Conservation (phyloP, 371 early-diverging fungal genomes). For the Actinomortierella ambigua region DNA sequence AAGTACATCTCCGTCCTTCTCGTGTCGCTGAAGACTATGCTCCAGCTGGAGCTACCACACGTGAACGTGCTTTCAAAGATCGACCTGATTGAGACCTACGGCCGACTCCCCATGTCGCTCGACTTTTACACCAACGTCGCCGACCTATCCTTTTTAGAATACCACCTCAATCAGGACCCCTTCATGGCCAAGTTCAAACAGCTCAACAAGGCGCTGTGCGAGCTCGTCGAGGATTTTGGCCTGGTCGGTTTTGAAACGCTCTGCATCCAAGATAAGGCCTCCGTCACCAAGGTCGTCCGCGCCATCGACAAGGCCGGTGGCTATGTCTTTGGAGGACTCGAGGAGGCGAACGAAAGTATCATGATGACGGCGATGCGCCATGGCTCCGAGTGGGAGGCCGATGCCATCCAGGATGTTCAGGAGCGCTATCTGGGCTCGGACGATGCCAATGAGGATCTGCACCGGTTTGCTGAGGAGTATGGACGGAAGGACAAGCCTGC, state of each 20-base stretch:
- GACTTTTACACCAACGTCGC: constrained; percentile 95
- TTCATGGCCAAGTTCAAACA: constrained; percentile 70
- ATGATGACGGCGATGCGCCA: constrained; percentile 66
- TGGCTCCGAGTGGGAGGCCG: constrained; percentile 51
- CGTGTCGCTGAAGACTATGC: constrained; percentile 87
- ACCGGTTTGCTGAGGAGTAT: constrained; percentile 37
- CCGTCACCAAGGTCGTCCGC: constrained; percentile 75
- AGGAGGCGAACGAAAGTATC: constrained; percentile 81
- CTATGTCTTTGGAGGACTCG: constrained; percentile 85
- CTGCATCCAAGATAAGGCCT: constrained; percentile 84
- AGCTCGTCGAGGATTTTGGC: constrained; percentile 88
- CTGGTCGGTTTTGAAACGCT: constrained; percentile 91
- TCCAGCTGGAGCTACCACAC: constrained; percentile 94
- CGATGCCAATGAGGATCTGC: constrained; percentile 28
- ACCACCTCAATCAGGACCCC: constrained; percentile 72
- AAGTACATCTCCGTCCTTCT: constrained; percentile 94
- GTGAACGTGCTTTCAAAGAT: constrained; percentile 96
- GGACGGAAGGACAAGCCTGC: constrained; percentile 17
- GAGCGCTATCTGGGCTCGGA: constrained; percentile 58
- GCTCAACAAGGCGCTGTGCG: constrained; percentile 85
- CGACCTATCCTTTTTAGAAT: constrained; percentile 83
- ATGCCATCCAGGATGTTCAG: constrained; percentile 67
- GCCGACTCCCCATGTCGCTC: constrained; percentile 76
- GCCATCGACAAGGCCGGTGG: constrained; percentile 94
- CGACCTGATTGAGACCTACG: constrained; percentile 86